Percentiles rank a stretch among this genome's conserved stretches.
phyloP scores from a whole-genome alignment of 1,284 basidiomycete species.

The Phenoliferia sp. region DNA sequence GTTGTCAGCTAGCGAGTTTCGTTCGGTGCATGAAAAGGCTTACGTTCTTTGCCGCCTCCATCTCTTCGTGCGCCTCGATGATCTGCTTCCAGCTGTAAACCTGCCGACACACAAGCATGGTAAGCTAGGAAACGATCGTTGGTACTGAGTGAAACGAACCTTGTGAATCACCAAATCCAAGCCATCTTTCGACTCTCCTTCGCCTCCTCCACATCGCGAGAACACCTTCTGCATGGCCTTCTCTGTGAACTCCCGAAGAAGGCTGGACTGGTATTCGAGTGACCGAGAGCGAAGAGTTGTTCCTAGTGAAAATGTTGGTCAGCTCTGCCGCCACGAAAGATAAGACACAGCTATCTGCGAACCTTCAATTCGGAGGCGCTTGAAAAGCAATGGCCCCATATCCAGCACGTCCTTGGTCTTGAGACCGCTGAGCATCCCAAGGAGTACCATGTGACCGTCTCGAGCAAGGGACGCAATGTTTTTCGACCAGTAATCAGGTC shows the following conservation, averaged over 20 bases:
- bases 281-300: slow-evolving; percentile 77
- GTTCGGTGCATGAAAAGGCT: too few relatives aligned
- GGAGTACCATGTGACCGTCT: slow-evolving; percentile 49
- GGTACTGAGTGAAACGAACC: slow-evolving; percentile 48
- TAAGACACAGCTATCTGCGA: neutral
- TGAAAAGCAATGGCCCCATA: slow-evolving; percentile 67
- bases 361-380: slow-evolving; percentile 79
- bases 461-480: slow-evolving; percentile 65
- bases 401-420: slow-evolving; percentile 57
- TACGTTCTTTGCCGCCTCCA: slow-evolving; percentile 72
- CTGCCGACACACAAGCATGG: slow-evolving; percentile 46
- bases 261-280: slow-evolving; percentile 70
- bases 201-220: slow-evolving; percentile 14
- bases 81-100: slow-evolving; percentile 80
- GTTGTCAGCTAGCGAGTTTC: too few relatives aligned
- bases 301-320: slow-evolving; percentile 39
- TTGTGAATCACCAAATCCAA: slow-evolving; percentile 73
- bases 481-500: slow-evolving; percentile 71
- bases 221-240: slow-evolving; percentile 60
- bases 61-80: slow-evolving; percentile 74
- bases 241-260: slow-evolving; percentile 62
- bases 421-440: slow-evolving; percentile 51
- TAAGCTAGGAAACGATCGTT: too few relatives aligned
- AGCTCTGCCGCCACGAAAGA: neutral
- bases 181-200: slow-evolving; percentile 46